phyloP scores from a whole-genome alignment of 2,329 filamentous ascomycete species.

The Aureobasidium subglaciale region DNA sequence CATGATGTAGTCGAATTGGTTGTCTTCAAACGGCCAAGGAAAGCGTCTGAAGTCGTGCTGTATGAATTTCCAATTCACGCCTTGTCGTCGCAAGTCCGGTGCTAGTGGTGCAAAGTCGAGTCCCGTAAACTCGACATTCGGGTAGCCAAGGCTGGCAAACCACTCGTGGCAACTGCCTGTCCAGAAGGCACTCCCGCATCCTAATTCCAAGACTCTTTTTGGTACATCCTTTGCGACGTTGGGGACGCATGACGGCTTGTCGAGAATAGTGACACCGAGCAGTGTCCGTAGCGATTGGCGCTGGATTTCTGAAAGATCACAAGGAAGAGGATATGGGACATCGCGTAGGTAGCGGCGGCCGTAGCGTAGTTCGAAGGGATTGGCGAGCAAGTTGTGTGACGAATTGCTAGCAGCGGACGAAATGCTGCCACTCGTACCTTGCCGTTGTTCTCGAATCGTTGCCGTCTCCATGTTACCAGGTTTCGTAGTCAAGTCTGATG shows the following conservation, averaged over 20 bases:
- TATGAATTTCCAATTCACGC: conserved; percentile 82
- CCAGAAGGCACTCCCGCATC: conserved; percentile 85
- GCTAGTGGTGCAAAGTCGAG: conserved; percentile 73
- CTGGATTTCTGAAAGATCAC: conserved; percentile 80
- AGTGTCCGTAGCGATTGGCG: conserved; percentile 79
- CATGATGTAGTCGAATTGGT: conserved; percentile 82
- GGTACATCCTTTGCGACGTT: conserved; percentile 61
- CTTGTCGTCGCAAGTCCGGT: conserved; percentile 57
- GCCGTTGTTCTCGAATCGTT: neutral
- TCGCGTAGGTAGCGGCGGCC: conserved; percentile 80
- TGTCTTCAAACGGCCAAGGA: conserved; percentile 71
- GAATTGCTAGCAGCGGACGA: neutral
- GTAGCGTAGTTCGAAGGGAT: conserved; percentile 59
- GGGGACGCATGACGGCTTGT: conserved; percentile 69
- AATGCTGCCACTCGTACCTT: neutral
- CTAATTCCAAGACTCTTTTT: conserved; percentile 72
- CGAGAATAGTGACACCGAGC: conserved; percentile 73
- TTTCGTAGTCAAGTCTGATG: neutral
- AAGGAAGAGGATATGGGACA: conserved; percentile 75
- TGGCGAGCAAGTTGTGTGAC: conserved; percentile 9
- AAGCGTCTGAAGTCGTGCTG: conserved; percentile 73
- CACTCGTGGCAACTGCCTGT: conserved; percentile 79
- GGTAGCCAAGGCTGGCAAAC: conserved; percentile 61
- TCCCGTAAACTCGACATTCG: conserved; percentile 69
- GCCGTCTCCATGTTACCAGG: conserved; percentile 4